Base-by-base conservation (phyloP, 2,329 filamentous ascomycete genomes). In the Aspergillus fructus region DNA sequence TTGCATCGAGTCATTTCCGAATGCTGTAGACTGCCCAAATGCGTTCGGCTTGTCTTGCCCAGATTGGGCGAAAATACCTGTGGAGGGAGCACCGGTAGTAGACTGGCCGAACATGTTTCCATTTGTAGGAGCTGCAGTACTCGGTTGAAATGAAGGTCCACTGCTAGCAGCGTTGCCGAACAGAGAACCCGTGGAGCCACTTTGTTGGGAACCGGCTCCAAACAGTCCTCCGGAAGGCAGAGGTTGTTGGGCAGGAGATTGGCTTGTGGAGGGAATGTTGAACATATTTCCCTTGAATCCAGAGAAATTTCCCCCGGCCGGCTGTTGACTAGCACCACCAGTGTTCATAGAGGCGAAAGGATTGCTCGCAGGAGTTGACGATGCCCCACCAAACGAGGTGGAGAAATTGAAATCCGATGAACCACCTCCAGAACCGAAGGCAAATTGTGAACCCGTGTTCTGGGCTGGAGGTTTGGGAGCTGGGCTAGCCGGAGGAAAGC, bases 261-360 rank as follows among this genome's bases (percentile, higher is more conserved):
- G 61, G 47, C 49, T 64, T 43, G 50, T 23, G 21, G 68, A 55
- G 13, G 68, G 61, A 21, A 68, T 13, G 42, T 65, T 72, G 59
- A 75, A 75, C 37, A 72, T 62, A 48, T 55, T 69, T 40, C 72
- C 71, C 49, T 71, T 64, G 46, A 72, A 73, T 2, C 71, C 71
- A 41, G 62, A 64, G 47, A 69, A 69, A 46, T 61, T 63, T 15
- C 37, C 42, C 7, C 59, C 61, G 19, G 55, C 59, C n/a, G 62
- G 39, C 23, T 60, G 56, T 50, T 69, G 68, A 24, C 42, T 61
- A 37, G 62, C 48, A 33, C 37, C 56, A 33, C 56, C 55, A 11
- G 66, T 66, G 41, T 61, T 65, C 56, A 70, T 65, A 43, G 58
- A 73, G 30, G 66, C 64, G 53, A 77, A 77, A 15, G 74, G 74